Conservation (phyloP, 208 protist species). For the Porcisia hertigi region DNA sequence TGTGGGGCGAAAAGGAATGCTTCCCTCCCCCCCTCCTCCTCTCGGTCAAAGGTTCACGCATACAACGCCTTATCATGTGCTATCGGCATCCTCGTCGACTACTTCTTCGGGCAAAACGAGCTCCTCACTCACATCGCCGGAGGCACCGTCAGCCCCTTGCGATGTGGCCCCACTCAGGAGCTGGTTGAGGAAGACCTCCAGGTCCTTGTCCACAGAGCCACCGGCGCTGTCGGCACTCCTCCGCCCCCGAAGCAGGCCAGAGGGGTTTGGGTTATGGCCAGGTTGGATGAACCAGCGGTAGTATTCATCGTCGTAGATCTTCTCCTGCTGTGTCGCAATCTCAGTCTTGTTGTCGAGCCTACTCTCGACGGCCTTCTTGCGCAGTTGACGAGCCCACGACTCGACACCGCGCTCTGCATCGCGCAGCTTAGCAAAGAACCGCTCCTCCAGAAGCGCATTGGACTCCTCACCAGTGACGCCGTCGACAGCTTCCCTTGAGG, state of each 20-base stretch:
- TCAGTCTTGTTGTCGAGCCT: conserved; percentile 73
- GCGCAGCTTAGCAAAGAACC: conserved; percentile 63
- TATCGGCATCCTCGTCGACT: not conserved
- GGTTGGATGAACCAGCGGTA: conserved; percentile 94
- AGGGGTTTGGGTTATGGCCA: conserved; percentile 87
- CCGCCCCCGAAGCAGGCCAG: conserved; percentile 60
- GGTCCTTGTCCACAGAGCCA: conserved; percentile 46
- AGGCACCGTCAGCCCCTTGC: not conserved
- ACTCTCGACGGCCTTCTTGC: conserved; percentile 61
- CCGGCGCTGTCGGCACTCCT: conserved; percentile 22
- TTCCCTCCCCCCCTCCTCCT: no score
- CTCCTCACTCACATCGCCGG: not conserved
- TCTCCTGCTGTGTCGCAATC: conserved; percentile 88
- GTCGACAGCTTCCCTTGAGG: conserved; percentile 65
- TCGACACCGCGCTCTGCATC: conserved; percentile 68
- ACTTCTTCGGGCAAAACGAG: conserved; percentile 7
- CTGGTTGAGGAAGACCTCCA: conserved; percentile 62
- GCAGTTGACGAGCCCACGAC: conserved; percentile 75
- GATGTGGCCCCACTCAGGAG: conserved; percentile 30
- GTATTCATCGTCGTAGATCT: conserved; percentile 94
- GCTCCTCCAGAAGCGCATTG: conserved; percentile 72
- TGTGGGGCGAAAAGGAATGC: not conserved
- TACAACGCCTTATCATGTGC: not conserved
- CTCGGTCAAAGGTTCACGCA: not conserved
- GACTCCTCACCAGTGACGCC: conserved; percentile 48